phyloP scores from a whole-genome alignment of 2,329 filamentous ascomycete genomes.

The Paraphoma sp. region DNA sequence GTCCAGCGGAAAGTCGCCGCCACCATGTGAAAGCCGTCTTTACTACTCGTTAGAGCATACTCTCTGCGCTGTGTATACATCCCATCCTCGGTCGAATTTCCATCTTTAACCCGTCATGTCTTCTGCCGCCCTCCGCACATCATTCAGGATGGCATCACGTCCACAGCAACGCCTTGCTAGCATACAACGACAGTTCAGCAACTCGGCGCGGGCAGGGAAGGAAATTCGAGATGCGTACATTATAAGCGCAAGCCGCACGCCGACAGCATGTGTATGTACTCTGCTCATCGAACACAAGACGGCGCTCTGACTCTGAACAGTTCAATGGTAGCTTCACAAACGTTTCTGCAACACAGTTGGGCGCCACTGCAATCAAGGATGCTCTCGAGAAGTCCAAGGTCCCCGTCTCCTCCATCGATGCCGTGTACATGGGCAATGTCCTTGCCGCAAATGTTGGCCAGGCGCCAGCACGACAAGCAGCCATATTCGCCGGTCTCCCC shows the following conservation, averaged over 20 bases:
- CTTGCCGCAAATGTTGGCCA: constrained; percentile 85
- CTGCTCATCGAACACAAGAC: background rate
- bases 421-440: constrained; percentile 98
- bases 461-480: constrained; percentile 88
- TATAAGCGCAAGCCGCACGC: constrained; percentile 85
- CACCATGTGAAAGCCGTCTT: constrained; percentile 42
- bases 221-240: constrained; percentile 94
- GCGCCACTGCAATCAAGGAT: constrained; percentile 88
- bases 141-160: constrained; percentile 43
- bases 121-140: constrained; percentile 38
- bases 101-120: constrained; percentile 31
- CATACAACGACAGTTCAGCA: constrained; percentile 48
- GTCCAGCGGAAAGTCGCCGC: constrained; percentile 28
- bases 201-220: constrained; percentile 48
- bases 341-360: constrained; percentile 85
- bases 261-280: constrained; percentile 77
- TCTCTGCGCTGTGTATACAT: constrained; percentile 7
- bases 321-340: constrained; percentile 92
- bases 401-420: constrained; percentile 79
- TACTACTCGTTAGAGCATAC: constrained; percentile 31
- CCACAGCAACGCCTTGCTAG: constrained; percentile 46
- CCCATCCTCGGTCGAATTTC: background rate
- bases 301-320: constrained; percentile 53
- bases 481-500: constrained; percentile 85
- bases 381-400: constrained; percentile 86